These are phyloP conservation scores for Nitzschia palea DNA, from an alignment of 108 stramenopile species.

Conservation along the genomic window DNA sequence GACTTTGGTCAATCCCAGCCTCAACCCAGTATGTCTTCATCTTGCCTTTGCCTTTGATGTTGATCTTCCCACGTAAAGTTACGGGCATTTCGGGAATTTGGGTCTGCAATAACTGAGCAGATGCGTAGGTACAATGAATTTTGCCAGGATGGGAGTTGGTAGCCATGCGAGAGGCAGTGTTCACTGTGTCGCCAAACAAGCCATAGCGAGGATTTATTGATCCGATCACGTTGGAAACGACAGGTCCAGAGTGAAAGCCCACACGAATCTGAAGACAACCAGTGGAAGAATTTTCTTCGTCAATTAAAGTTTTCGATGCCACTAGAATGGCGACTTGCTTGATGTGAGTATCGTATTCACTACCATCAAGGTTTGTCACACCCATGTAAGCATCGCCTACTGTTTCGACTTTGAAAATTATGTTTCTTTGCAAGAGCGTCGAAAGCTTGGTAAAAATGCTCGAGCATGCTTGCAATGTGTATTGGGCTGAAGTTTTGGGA, in stretches of 20 bases:
- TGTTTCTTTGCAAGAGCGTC: constrained; percentile 38
- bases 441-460: constrained; percentile 54
- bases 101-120: constrained; percentile 35
- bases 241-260: constrained; percentile 54
- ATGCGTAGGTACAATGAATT: constrained; percentile 46
- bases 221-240: constrained; percentile 55
- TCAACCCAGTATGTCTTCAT: constrained; percentile 47
- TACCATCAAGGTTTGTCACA: constrained; percentile 26
- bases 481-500: constrained; percentile 31
- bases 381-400: constrained; percentile 55
- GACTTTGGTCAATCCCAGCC: too few species aligned
- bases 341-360: constrained; percentile 48
- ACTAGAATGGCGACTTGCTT: constrained; percentile 54
- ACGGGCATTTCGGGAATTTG: constrained; percentile 41
- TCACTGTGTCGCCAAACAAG: constrained; percentile 66
- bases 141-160: constrained; percentile 27
- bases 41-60: constrained; percentile 51
- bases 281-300: constrained; percentile 34
- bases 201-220: constrained; percentile 42
- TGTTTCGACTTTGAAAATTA: constrained; percentile 61
- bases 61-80: constrained; percentile 37
- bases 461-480: constrained; percentile 48
- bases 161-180: constrained; percentile 57
- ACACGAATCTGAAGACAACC: constrained; percentile 52
- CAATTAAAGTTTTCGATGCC: constrained; percentile 35